Conservation (phyloP, 2,329 filamentous ascomycete species). For the Pseudogymnoascus sp. region DNA sequence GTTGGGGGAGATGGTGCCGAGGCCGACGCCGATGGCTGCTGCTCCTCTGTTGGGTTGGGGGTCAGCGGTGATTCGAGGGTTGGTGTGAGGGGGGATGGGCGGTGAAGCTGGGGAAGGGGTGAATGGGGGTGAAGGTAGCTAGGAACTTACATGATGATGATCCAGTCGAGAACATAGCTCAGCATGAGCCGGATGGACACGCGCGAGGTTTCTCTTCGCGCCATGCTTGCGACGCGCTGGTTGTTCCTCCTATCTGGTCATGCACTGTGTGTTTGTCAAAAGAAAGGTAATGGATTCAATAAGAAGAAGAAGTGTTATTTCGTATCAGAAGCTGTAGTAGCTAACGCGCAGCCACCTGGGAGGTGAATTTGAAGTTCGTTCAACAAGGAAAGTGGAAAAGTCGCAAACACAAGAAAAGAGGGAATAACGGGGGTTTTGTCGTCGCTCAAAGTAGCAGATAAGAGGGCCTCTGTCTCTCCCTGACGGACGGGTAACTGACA, state of each 20-base stretch:
- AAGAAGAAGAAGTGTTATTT: background rate
- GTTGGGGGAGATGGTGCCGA: slow-evolving; percentile 54
- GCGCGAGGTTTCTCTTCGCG: slow-evolving; percentile 9
- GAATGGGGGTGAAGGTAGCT: background rate
- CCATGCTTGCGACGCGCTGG: background rate
- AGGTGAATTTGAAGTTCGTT: background rate
- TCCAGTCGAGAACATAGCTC: slow-evolving; percentile 68
- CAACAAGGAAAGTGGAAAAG: background rate
- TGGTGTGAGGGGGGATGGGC: background rate
- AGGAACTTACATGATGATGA: slow-evolving; percentile 48
- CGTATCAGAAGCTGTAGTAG: background rate
- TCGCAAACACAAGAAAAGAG: background rate
- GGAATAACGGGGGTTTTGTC: background rate
- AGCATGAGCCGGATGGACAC: slow-evolving; percentile 36
- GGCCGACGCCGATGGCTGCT: slow-evolving; percentile 48
- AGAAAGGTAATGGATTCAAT: background rate
- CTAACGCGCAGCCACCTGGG: background rate
- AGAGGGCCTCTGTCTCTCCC: background rate
- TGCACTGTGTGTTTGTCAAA: background rate
- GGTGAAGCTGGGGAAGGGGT: background rate
- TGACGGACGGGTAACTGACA: background rate
- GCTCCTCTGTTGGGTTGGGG: slow-evolving; percentile 35
- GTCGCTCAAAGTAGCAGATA: background rate
- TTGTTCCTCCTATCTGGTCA: background rate
- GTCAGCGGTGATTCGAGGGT: background rate